Percentiles rank a stretch among this genome's conserved stretches.
phyloP scores from a whole-genome alignment of 371 early-diverging fungal genomes.

The Mucor ambiguus region DNA sequence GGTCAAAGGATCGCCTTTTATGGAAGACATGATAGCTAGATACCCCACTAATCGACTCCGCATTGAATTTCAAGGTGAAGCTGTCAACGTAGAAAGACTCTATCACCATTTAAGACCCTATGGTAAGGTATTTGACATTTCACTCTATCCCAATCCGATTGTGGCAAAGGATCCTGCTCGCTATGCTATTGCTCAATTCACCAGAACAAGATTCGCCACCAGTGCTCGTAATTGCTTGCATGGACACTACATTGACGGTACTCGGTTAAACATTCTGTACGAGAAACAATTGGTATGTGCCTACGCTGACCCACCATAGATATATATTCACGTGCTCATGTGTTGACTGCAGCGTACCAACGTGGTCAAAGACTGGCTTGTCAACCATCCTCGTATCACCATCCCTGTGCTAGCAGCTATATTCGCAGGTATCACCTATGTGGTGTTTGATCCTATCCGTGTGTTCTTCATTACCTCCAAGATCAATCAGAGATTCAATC shows the following conservation, averaged over 20 bases:
- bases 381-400: constrained; percentile 71
- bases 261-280: constrained; percentile 71
- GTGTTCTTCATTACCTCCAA: constrained; percentile 84
- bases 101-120: constrained; percentile 78
- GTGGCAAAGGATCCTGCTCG: constrained; percentile 73
- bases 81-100: constrained; percentile 61
- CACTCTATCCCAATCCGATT: constrained; percentile 53
- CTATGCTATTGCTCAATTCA: constrained; percentile 79
- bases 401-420: constrained; percentile 77
- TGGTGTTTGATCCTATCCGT: constrained; percentile 91
- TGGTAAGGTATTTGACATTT: constrained; percentile 84
- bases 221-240: constrained; percentile 91
- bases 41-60: constrained; percentile 70
- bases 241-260: constrained; percentile 68
- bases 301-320: neutral
- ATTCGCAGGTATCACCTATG: constrained; percentile 77
- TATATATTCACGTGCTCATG: neutral
- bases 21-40: constrained; percentile 83
- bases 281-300: constrained; percentile 60
- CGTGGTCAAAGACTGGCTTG: constrained; percentile 69
- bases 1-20: constrained; percentile 82
- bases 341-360: constrained; percentile 51
- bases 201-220: constrained; percentile 77
- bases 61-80: constrained; percentile 75
- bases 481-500: constrained; percentile 76